Base-by-base conservation (phyloP, 768 basidiomycete species). In the Leccinum fibrillosum region DNA sequence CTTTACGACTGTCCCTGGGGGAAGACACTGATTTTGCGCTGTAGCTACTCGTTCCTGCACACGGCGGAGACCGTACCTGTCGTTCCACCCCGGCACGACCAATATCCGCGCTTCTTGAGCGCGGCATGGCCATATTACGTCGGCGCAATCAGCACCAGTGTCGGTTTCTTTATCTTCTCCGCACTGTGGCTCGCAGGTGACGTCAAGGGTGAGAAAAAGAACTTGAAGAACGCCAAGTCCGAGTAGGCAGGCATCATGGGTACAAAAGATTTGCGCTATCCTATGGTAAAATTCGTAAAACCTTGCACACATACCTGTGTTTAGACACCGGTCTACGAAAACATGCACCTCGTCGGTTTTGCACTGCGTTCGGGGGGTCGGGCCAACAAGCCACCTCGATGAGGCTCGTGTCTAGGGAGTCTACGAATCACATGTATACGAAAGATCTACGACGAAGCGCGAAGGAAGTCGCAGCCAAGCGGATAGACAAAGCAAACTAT, bases 121-220 rank as follows among this genome's bases (percentile, higher is more conserved):
- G 94, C 94, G 3, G 97, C 97, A 7, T 94, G 90, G 90, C 96
- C 97, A 0, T 99, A 96, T 71, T 99, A 99, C 64, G 78, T 80
- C 0, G 92, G 94, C 35, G 92, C 95, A 7, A 84, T 95, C 68
- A 93, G 91, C 76, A 95, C 93, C 0, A 89, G 89, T 64, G 72
- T 85, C 2, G 92, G 84, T 0, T 97, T 97, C 75, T 76, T 96
- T 66, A 62, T 94, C 17, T 99, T 99, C 74, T 86, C 88, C 11
- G 83, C 85, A 0, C 69, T 96, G 21, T 99, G 94, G 92, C 76
- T 97, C 37, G 86, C 88, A 15, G 92, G 90, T 21, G 92, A 93
- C 52, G 82, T 82, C n/a, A 79, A 77, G 60, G 86, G 86, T 64
- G 76, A 77, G 62, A 83, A 77, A 69, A 87, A 82, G 71, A 79